Evolutionary conservation across 1,284 basidiomycete species (phyloP).

Genomic region (Coniophora puteana): DNA sequence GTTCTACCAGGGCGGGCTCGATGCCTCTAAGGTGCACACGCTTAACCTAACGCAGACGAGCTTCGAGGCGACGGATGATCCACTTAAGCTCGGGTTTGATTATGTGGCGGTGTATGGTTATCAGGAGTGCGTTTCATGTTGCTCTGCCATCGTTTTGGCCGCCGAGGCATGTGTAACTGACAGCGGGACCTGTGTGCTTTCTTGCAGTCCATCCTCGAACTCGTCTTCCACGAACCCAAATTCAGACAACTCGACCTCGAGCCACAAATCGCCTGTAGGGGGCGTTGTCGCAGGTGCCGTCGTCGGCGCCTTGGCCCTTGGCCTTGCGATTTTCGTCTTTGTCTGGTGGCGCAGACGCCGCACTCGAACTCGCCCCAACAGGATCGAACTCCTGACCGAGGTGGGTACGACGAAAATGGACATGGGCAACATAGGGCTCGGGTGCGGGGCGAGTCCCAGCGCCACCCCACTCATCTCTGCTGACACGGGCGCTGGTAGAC

Average conservation of each 20-base stretch:
- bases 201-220: too few species aligned
- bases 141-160: too few species aligned
- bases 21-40: slow-evolving; percentile 3
- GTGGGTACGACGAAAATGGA: too few species aligned
- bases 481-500: too few species aligned
- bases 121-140: slow-evolving; percentile 5
- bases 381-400: too few species aligned
- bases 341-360: slow-evolving; percentile 5
- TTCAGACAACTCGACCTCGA: slow-evolving; percentile 1
- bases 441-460: too few species aligned
- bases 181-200: too few species aligned
- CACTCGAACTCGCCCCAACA: too few species aligned
- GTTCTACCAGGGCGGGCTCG: slow-evolving; percentile 5
- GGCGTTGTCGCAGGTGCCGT: not conserved
- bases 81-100: slow-evolving; percentile 2
- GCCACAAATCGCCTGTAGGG: not conserved
- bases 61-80: slow-evolving; percentile 3
- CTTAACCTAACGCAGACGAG: slow-evolving; percentile 2
- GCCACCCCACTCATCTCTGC: too few species aligned
- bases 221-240: slow-evolving; percentile 1
- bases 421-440: too few species aligned
- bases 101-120: not conserved
- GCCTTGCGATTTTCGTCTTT: slow-evolving; percentile 3
- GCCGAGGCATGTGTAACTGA: too few species aligned
- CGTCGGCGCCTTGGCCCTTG: slow-evolving; percentile 1